phyloP scores from a whole-genome alignment of 2,329 filamentous ascomycete species.

The Neocucurbitaria cava region DNA sequence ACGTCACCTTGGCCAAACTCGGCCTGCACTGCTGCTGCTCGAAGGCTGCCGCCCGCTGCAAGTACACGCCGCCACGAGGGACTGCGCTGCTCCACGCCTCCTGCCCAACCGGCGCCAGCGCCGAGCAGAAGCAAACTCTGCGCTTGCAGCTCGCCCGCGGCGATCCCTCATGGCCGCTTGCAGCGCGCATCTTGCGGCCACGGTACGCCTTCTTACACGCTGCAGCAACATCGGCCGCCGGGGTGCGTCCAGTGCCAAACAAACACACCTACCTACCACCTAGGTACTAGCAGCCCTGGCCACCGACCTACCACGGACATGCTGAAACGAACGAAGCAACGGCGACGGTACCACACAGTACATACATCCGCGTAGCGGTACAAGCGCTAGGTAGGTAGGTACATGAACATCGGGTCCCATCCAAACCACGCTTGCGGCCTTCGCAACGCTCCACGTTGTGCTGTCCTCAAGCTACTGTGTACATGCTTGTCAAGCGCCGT shows the following conservation, averaged over 20 bases:
- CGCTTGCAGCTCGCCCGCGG: constrained; percentile 1
- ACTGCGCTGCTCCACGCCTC: constrained; percentile 17
- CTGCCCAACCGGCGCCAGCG: constrained; percentile 30
- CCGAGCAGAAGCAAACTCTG: constrained; percentile 19
- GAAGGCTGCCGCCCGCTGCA: constrained; percentile 29
- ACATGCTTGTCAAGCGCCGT: neutral
- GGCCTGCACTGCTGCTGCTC: constrained; percentile 10
- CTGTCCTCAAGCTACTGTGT: neutral
- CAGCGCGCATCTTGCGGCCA: constrained; percentile 11
- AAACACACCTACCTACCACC: neutral
- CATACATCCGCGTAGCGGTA: neutral
- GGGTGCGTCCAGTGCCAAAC: neutral
- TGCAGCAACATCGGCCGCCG: neutral
- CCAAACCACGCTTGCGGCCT: neutral
- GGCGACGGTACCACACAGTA: too few relatives aligned
- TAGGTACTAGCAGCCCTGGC: neutral
- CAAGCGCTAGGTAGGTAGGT: too few relatives aligned
- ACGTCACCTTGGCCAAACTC: constrained; percentile 28
- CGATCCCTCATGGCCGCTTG: constrained; percentile 19
- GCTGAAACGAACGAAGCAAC: neutral
- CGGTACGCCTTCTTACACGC: neutral
- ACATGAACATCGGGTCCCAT: neutral
- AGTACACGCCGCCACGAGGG: constrained; percentile 35
- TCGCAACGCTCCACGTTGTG: neutral
- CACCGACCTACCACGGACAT: neutral